These are phyloP conservation scores for Acer campestre DNA, from an alignment of 345 rosid genomes.

Conservation along the genomic window DNA sequence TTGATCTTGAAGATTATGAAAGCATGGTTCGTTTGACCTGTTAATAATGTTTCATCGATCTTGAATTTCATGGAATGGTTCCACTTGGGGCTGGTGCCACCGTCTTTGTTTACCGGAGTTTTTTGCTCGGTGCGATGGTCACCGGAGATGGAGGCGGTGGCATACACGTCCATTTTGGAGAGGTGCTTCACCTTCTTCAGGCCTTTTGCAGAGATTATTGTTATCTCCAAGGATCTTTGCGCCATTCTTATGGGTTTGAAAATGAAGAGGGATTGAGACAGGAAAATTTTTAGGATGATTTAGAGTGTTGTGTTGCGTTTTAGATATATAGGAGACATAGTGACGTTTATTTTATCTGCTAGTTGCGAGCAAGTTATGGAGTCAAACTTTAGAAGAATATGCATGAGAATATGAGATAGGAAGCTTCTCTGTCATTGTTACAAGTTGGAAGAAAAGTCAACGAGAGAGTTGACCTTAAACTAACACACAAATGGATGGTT, in stretches of 20 bases:
- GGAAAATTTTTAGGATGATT: not conserved
- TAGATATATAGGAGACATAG: not conserved
- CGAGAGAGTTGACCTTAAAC: not conserved
- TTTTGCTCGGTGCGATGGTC: not conserved
- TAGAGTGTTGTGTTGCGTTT: not conserved
- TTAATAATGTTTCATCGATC: not conserved
- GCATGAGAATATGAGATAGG: not conserved
- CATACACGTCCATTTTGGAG: conserved; percentile 26
- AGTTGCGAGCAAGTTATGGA: not conserved
- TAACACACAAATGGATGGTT: not conserved
- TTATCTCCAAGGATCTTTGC: conserved; percentile 9
- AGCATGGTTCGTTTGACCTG: not conserved
- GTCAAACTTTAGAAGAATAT: not conserved
- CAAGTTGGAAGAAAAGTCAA: not conserved
- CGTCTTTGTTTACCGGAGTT: conserved; percentile 8
- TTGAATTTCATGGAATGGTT: conserved; percentile 21
- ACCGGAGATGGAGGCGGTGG: conserved; percentile 8
- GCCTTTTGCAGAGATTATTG: conserved; percentile 14
- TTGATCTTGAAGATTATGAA: conserved; percentile 9
- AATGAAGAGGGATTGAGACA: not conserved
- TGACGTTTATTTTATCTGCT: not conserved
- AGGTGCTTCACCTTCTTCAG: conserved; percentile 18
- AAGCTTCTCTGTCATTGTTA: not conserved
- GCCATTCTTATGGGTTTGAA: not conserved
- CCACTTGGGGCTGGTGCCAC: conserved; percentile 24